These are phyloP conservation scores for Quercus glauca DNA, from an alignment of 306 rosid species.

Conservation along the genomic window DNA sequence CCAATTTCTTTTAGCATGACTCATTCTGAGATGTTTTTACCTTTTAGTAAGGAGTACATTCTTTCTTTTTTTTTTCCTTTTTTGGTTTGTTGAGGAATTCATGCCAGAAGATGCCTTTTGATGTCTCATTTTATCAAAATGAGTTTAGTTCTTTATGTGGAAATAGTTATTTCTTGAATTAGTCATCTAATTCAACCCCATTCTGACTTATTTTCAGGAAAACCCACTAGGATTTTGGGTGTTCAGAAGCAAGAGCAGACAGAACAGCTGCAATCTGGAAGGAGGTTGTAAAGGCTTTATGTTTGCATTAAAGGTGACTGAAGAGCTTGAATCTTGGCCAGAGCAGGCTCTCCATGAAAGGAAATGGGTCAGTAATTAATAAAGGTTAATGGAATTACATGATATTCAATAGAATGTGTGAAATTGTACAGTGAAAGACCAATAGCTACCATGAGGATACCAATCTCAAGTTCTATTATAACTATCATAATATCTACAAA, in stretches of 20 bases:
- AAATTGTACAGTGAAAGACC: neutral
- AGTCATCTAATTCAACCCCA: neutral
- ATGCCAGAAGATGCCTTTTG: neutral
- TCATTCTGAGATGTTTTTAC: neutral
- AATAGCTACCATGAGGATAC: neutral
- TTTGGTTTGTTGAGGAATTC: neutral
- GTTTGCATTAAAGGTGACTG: constrained; percentile 32
- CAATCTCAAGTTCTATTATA: no score
- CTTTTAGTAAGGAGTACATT: neutral
- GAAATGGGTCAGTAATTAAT: constrained; percentile 31
- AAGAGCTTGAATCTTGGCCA: constrained; percentile 39
- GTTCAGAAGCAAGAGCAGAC: constrained; percentile 38
- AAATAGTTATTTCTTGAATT: neutral
- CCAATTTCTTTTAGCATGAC: neutral
- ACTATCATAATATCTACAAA: no score
- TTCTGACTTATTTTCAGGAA: constrained; percentile 19
- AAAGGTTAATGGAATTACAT: neutral
- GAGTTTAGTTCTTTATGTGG: neutral
- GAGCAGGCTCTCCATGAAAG: constrained; percentile 27
- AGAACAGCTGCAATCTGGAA: constrained; percentile 11
- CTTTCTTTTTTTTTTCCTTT: neutral
- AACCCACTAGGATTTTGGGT: constrained; percentile 34
- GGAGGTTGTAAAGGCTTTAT: constrained; percentile 40
- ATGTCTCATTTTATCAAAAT: neutral
- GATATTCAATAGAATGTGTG: neutral